Conservation (phyloP, 1,284 basidiomycete genomes). For the Ceratorhiza oryzae-sativae region DNA sequence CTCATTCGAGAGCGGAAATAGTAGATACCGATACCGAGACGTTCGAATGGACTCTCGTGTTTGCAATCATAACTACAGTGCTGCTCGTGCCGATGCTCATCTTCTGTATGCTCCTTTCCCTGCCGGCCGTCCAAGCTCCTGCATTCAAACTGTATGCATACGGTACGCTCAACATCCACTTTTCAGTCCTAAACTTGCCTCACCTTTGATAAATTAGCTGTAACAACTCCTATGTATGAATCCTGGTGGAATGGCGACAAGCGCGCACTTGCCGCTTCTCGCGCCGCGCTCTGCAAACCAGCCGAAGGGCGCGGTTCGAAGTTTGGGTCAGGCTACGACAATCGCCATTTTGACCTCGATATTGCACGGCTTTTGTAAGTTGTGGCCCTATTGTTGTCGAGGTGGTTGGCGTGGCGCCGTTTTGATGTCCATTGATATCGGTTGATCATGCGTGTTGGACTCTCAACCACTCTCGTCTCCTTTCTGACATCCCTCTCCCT, state of each 20-base stretch:
- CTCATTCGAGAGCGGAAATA: constrained; percentile 15
- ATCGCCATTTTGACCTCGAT: constrained; percentile 30
- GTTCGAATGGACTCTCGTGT: constrained; percentile 35
- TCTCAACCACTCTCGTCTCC: background rate
- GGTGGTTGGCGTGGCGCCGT: constrained; percentile 1
- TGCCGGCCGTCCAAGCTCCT: background rate
- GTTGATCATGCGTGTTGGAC: constrained; percentile 2
- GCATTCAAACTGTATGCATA: constrained; percentile 37
- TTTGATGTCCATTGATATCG: constrained; percentile 33
- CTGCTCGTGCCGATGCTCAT: constrained; percentile 29
- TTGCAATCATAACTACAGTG: constrained; percentile 19
- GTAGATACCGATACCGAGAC: constrained; percentile 28
- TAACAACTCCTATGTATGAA: constrained; percentile 37
- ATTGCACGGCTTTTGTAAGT: constrained; percentile 30
- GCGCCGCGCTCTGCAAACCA: constrained; percentile 30
- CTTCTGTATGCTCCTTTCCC: constrained; percentile 24
- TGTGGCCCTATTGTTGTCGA: constrained; percentile 1
- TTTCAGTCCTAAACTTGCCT: background rate
- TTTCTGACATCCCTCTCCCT: background rate
- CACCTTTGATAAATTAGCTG: constrained; percentile 18
- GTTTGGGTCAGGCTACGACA: constrained; percentile 34
- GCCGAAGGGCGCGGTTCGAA: constrained; percentile 22
- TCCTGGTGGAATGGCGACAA: constrained; percentile 35
- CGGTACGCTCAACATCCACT: constrained; percentile 5
- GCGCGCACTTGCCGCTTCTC: constrained; percentile 30